Evolutionary conservation across 345 rosid genomes (phyloP), one percentile per base, ranked within the genome.

Genomic region (Gossypium thurberi): DNA sequence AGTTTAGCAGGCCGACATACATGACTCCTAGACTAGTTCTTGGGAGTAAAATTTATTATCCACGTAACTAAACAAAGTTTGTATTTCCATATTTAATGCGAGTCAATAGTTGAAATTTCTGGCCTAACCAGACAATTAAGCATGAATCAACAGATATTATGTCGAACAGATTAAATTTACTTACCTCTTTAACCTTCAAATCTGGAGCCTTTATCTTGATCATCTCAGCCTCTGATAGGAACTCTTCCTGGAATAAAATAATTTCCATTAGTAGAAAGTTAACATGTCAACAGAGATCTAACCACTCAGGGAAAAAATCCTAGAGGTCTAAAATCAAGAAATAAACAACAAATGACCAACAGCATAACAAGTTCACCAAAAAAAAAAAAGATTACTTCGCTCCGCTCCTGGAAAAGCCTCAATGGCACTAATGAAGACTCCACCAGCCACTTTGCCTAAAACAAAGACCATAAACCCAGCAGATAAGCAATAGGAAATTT

Each of bases 101-200:
- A 13, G 33, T 1, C 33, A 63, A 64, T 10, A 33, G 44, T 8
- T 56, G 13, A 18, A 64, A 14, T 50, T 52, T 56, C 17, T 20
- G 55, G 52, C 46, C 74, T 26, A 59, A 60, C 15, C 44, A 28
- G 33, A 46, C 25, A 59, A 58, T 8, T 25, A 50, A 46, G 8
- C 25, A 8, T 43, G 17, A 43, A 26, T 68, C 46, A 50, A 50
- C 6, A 17, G 3, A 51, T 26, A 28, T 10, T 17, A 26, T 50
- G 59, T 10, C 42, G 4, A 26, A 26, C 21, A 23, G 18, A 59
- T 42, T 58, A 44, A 23, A 76, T 81, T 61, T 57, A 2, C 81
- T 78, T 84, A 95, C 99, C 99, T 93, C 99, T 89, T 96, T 96
- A 67, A 90, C 93, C 87, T 96, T 96, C 81, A 96, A 89, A 75